phyloP scores from a whole-genome alignment of 805 yeast genomes.

The Barnettozyma vustinii region DNA sequence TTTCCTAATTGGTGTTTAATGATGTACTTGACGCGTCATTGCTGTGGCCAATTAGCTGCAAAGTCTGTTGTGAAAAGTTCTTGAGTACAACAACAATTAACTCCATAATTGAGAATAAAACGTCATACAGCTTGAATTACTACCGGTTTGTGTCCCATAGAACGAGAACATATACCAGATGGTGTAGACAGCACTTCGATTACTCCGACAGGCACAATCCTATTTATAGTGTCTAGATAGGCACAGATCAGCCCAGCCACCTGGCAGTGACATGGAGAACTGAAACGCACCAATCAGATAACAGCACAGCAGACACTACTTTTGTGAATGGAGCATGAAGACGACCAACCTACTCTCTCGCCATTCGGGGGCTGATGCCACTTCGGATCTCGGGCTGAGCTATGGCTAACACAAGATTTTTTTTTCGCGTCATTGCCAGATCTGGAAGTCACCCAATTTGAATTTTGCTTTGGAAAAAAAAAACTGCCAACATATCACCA shows the following conservation, averaged over 20 bases:
- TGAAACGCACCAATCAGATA: neutral
- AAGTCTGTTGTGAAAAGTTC: neutral
- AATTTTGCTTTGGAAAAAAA: neutral
- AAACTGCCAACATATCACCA: neutral
- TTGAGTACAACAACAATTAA: neutral
- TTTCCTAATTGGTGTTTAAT: neutral
- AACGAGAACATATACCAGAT: neutral
- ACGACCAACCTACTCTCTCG: neutral
- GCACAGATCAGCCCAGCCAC: neutral
- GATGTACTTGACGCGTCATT: neutral
- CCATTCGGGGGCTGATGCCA: neutral
- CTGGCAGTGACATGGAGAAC: too few relatives aligned
- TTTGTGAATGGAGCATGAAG: neutral
- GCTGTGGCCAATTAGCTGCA: neutral
- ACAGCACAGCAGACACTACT: neutral
- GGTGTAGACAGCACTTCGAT: too few relatives aligned
- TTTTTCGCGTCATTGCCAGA: conserved; percentile 10
- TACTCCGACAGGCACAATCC: neutral
- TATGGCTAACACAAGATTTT: neutral
- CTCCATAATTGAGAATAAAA: neutral
- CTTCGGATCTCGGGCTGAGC: neutral
- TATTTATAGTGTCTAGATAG: neutral
- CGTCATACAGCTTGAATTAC: too few relatives aligned
- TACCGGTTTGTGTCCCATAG: too few relatives aligned
- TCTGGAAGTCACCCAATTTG: conserved; percentile 9